Conservation (phyloP, 495 filamentous ascomycete species). For the Astrothelium macrocarpum region DNA sequence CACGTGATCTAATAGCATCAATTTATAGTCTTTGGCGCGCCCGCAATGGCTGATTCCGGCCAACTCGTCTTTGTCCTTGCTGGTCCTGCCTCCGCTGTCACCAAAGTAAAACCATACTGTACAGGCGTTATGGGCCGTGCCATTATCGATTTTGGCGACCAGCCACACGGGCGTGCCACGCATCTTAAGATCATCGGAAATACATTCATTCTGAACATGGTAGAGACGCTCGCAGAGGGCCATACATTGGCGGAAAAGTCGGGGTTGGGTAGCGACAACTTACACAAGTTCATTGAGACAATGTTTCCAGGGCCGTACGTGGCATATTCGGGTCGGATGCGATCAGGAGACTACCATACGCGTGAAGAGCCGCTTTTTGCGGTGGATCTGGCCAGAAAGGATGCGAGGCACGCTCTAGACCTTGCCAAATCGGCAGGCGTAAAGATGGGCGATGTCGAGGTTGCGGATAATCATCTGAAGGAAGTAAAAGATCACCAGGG, state of each 20-base stretch:
- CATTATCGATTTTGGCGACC: slow-evolving; percentile 59
- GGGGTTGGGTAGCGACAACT: slow-evolving; percentile 58
- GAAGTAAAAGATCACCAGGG: slow-evolving; percentile 64
- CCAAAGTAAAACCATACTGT: slow-evolving; percentile 60
- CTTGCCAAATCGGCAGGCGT: slow-evolving; percentile 55
- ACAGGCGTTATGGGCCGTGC: slow-evolving; percentile 66
- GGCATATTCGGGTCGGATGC: slow-evolving; percentile 66
- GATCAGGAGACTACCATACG: slow-evolving; percentile 61
- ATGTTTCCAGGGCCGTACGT: slow-evolving; percentile 57
- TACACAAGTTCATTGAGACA: slow-evolving; percentile 57
- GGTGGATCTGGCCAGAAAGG: slow-evolving; percentile 81
- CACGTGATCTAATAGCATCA: background rate
- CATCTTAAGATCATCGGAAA: slow-evolving; percentile 79
- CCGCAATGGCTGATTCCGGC: slow-evolving; percentile 66
- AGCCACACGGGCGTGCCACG: slow-evolving; percentile 48
- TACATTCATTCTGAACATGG: slow-evolving; percentile 74
- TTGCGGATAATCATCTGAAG: slow-evolving; percentile 58
- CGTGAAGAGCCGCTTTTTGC: slow-evolving; percentile 70
- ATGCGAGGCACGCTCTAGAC: slow-evolving; percentile 62
- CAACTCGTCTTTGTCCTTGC: slow-evolving; percentile 69
- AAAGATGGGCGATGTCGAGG: slow-evolving; percentile 53
- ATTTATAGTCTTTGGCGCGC: slow-evolving; percentile 63
- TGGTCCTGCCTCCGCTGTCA: slow-evolving; percentile 50
- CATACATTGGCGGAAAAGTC: slow-evolving; percentile 70
- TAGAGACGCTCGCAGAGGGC: slow-evolving; percentile 67